phyloP scores from a whole-genome alignment of 2,329 filamentous ascomycete species.

The Chaetomiaceae sp. region DNA sequence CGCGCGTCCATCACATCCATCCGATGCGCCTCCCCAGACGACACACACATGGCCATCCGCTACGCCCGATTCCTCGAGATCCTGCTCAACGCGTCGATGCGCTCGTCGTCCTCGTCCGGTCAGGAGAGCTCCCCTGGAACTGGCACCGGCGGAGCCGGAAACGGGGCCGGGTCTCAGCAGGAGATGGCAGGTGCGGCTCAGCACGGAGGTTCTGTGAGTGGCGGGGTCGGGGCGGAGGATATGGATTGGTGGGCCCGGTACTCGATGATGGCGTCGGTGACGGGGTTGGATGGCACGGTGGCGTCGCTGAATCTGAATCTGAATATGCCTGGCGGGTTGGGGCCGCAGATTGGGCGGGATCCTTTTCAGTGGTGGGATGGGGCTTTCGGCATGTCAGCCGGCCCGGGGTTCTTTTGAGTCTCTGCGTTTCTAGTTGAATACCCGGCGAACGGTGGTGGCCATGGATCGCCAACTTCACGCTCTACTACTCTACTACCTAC shows the following conservation, averaged over 20 bases:
- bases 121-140: not conserved
- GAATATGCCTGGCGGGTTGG: not conserved
- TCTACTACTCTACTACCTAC: too few species aligned
- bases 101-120: not conserved
- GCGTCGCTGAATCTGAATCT: not conserved
- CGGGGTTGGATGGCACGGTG: not conserved
- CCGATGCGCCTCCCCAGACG: not conserved
- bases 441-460: too few species aligned
- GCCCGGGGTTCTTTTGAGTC: too few species aligned
- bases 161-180: not conserved
- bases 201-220: not conserved
- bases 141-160: not conserved
- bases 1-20: not conserved
- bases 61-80: not conserved
- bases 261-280: not conserved
- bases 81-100: not conserved
- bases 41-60: not conserved
- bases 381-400: not conserved
- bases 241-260: not conserved
- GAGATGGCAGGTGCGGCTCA: not conserved
- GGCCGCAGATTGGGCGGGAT: not conserved
- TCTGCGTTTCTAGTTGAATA: too few species aligned
- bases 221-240: not conserved
- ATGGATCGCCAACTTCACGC: too few species aligned
- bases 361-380: constrained; percentile 2